Evolutionary conservation across 1,284 basidiomycete species (phyloP), one percentile per base, ranked within the genome.

Genomic region (Sporisorium reilianum): DNA sequence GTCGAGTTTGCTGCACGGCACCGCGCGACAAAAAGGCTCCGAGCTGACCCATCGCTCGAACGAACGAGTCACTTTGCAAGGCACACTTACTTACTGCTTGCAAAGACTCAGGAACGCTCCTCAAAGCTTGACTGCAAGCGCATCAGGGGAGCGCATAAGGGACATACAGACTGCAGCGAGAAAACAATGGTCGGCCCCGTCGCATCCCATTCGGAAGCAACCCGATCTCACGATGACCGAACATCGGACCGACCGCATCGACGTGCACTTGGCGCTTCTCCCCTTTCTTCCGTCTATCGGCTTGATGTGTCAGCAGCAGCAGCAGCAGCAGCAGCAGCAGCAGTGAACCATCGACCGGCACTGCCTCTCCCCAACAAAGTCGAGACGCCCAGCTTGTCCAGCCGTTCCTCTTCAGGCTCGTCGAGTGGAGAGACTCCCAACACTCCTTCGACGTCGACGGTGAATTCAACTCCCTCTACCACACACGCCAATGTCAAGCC

Each of bases 211-310:
- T 44, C 61, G 61, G 67, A 49, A 49, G 44, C 12, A 18, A 48
- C 56, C 56, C 67, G 67, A 70, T 53, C 45, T 16, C 25, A 49
- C 16, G 45, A 38, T 54, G 52, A 49, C 48, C 42, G 45, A 54
- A 38, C 50, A 40, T 28, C 55, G 44, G 48, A 41, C 11, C 42
- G 22, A 32, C 48, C 53, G 26, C 32, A 16, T n/a, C n/a, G n/a
- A 22, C 12, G 12, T 20, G 18, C 51, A 32, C 23, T 20, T 14
- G 16, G 42, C 2, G 7, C 44, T 38, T 22, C 16, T 20, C 25
- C 12, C 4, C 26, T 41, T 1, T 55, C 51, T 1, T 58, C 55
- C 40, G n/a, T 49, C 44, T 41, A 36, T 46, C 36, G 41, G 7
- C 28, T 9, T 40, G 44, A n/a, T n/a, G n/a, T n/a, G n/a, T n/a